Evolutionary conservation across 371 early-diverging fungal genomes (phyloP).

Genomic region (Mortierella sp.): DNA sequence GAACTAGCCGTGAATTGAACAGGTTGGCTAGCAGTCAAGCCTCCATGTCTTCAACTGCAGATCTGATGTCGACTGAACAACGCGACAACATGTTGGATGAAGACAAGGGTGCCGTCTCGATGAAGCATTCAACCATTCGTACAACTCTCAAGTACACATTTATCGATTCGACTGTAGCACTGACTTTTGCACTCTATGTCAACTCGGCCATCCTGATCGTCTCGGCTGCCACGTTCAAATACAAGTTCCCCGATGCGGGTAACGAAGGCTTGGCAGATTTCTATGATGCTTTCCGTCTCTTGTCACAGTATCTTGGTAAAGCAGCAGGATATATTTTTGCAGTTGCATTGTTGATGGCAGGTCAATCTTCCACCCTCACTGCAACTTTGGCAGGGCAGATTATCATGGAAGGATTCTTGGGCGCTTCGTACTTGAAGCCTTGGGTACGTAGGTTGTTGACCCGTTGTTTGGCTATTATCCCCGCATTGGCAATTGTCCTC

Average conservation of each 20-base stretch:
- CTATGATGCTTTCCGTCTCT: conserved; percentile 73
- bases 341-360: conserved; percentile 79
- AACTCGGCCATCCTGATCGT: conserved; percentile 87
- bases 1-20: conserved; percentile 56
- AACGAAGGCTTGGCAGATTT: conserved; percentile 68
- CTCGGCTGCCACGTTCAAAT: conserved; percentile 82
- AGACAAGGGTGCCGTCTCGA: conserved; percentile 32
- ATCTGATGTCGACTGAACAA: conserved; percentile 40
- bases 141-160: conserved; percentile 59
- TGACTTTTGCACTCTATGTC: conserved; percentile 81
- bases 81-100: conserved; percentile 32
- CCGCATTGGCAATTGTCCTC: conserved; percentile 80
- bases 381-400: conserved; percentile 92
- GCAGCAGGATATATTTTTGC: conserved; percentile 83
- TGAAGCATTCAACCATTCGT: conserved; percentile 55
- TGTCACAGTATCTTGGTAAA: conserved; percentile 71
- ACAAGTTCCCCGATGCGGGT: conserved; percentile 54
- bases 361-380: conserved; percentile 85
- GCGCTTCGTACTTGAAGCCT: conserved; percentile 72
- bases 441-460: conserved; percentile 82
- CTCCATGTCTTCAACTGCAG: conserved; percentile 49
- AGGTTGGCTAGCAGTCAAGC: conserved; percentile 36
- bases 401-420: conserved; percentile 87
- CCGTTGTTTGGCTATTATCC: conserved; percentile 78
- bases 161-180: conserved; percentile 76